Evolutionary conservation across 495 filamentous ascomycete genomes (phyloP), one percentile per base, ranked within the genome.

Genomic region (Jackrogersella multiformis): DNA sequence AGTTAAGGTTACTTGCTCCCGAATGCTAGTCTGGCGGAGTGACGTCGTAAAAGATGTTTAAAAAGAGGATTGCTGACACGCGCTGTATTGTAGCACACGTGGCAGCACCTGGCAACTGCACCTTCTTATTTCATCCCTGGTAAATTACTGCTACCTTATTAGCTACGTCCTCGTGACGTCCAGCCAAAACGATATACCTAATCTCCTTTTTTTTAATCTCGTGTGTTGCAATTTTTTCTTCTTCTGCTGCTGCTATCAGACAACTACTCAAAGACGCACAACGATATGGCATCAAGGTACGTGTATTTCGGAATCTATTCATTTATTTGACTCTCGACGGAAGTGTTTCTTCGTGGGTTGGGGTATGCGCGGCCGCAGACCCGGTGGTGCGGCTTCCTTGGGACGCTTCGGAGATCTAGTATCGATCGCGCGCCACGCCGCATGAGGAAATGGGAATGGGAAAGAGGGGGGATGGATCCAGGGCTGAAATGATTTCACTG

Each of bases 201-300:
- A 30, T 48, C 49, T 61, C 26, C 51, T 28, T 15, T 23, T 52
- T 20, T 39, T 20, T 48, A n/a, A n/a, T 34, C 15, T 56, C 23
- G 16, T 30, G 4, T 30, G 4, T 30, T 30, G 26, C 7, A 3
- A 3, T 7, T 30, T 7, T 7, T 7, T 7, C 7, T 30, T 30
- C 7, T 30, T 30, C 7, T 35, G 2, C 12, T 39, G 1, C 18
- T 45, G 10, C 42, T 21, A 46, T 24, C 20, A n/a, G 13, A 5
- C 23, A 15, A 49, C 26, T 1, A 12, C 24, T n/a, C 9, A 30
- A 52, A 23, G 9, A 30, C 13, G 18, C n/a, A 34, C 28, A 51
- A 53, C 38, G 70, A 32, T 30, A 73, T 73, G 69, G 65, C 69
- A 61, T 72, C 69, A 65, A 69, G 69, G 69, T 72, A 69, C 35